These are phyloP conservation scores for Ormosia semicastrata DNA, from an alignment of 306 rosid genomes.

Conservation along the genomic window DNA sequence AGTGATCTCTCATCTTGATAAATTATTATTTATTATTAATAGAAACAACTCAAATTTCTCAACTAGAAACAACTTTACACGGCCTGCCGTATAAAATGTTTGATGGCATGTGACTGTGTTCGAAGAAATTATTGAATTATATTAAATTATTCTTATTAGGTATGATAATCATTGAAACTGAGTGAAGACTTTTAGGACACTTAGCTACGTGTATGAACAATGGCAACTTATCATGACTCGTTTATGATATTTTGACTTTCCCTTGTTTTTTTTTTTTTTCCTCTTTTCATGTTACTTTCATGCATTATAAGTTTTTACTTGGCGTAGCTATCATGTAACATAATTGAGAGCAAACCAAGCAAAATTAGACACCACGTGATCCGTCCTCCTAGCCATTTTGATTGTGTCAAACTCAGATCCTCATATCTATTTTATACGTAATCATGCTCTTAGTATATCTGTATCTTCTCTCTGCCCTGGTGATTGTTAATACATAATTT, in stretches of 20 bases:
- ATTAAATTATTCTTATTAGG: background rate
- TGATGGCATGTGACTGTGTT: constrained; percentile 18
- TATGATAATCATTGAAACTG: constrained; percentile 6
- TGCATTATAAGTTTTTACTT: constrained; percentile 26
- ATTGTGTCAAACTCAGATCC: background rate
- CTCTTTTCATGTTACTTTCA: constrained; percentile 23
- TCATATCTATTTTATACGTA: constrained; percentile 2
- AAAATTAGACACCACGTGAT: constrained; percentile 19
- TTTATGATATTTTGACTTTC: constrained; percentile 29
- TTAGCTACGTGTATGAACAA: constrained; percentile 27
- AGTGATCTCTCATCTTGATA: too few species aligned
- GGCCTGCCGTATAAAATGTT: constrained; percentile 8
- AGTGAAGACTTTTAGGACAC: constrained; percentile 19
- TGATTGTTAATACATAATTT: background rate
- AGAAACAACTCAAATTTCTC: constrained; percentile 9
- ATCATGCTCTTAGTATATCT: constrained; percentile 17
- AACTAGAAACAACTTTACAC: constrained; percentile 4
- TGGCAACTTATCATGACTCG: constrained; percentile 27
- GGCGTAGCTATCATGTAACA: constrained; percentile 33
- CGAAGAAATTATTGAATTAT: constrained; percentile 20
- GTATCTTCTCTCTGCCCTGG: background rate
- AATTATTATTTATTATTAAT: background rate
- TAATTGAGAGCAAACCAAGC: constrained; percentile 29
- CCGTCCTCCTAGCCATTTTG: background rate
- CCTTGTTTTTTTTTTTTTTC: background rate